Evolutionary conservation across 768 basidiomycete species (phyloP).

Genomic region (Pleurotus ostreatus): DNA sequence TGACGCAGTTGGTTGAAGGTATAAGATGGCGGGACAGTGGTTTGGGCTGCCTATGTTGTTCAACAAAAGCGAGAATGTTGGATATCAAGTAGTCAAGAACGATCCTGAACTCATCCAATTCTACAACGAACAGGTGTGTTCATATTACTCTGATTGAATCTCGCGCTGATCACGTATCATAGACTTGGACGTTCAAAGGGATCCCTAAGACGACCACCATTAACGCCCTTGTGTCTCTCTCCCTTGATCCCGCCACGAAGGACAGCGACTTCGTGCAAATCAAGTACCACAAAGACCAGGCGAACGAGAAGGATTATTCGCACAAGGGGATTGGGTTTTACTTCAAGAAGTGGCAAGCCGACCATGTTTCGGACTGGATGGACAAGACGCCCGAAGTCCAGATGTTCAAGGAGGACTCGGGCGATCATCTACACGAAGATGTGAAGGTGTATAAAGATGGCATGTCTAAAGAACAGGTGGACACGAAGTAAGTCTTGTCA

Average conservation of each 20-base stretch:
- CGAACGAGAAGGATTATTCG: conserved; percentile 38
- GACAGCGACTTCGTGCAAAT: conserved; percentile 36
- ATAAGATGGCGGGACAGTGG: conserved; percentile 25
- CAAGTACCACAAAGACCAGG: conserved; percentile 35
- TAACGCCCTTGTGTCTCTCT: conserved; percentile 35
- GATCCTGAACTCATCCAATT: conserved; percentile 35
- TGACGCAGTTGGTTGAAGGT: background rate
- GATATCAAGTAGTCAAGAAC: conserved; percentile 30
- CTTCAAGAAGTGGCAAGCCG: conserved; percentile 39
- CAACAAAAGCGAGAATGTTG: conserved; percentile 27
- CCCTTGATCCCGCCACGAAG: conserved; percentile 32
- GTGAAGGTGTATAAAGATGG: conserved; percentile 3
- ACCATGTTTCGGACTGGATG: conserved; percentile 19
- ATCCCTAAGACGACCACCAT: conserved; percentile 34
- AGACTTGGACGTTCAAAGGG: conserved; percentile 36
- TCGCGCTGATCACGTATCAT: background rate
- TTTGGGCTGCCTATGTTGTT: conserved; percentile 37
- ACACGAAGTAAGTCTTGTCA: background rate
- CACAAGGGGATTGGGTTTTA: conserved; percentile 35
- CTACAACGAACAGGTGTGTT: conserved; percentile 35
- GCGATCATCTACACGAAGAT: background rate
- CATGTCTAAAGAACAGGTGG: background rate
- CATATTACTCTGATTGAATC: background rate
- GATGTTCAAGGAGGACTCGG: conserved; percentile 16
- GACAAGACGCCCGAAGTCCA: conserved; percentile 15